Base-by-base conservation (phyloP, 805 yeast genomes). In the Candida morakotiae region DNA sequence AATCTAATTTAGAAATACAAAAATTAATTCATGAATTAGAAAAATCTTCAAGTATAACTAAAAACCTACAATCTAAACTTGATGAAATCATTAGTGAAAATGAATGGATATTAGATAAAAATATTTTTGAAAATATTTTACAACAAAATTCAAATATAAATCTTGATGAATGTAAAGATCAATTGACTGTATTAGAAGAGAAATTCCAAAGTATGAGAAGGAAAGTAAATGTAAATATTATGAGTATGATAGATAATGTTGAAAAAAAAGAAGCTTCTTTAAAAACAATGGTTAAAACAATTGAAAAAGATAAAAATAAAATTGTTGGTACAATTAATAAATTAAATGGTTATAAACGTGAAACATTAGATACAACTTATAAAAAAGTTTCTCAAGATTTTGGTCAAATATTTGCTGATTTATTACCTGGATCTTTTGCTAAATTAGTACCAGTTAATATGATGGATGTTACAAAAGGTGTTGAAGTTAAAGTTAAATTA, bases 211-310 rank as follows among this genome's bases (percentile, higher is more conserved):
- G 75, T 4, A 78, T 91, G 84, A 83, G 76, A 60, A 73, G 87
- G 39, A 86, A 81, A 45, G 95, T 89, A 13, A 87, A 88, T 49
- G 72, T 83, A 2, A 84, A 88, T 52, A 87, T 87, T 44, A 85
- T 85, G 95, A 81, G 81, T 50, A 85, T 84, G 84, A 86, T 87
- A 44, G 96, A 88, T 51, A 87, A 80, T 47, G 94, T 87, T 19
- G 96, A 88, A 55, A 87, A 83, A 69, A 87, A 87, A 54, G 97
- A 88, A 53, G 56, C 70, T 7, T 71, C 89, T 3, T 69, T 91
- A 51, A 81, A 77, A 47, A 72, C 76, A 7, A 88, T 87, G 89
- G 83, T 91, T 45, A 75, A 71, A 43, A 87, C 95, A 4, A 87
- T 89, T 47, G 94, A 85, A 49, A 84, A 79, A 59, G 97, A 91